Percentiles rank a stretch among this genome's conserved stretches.
Evolutionary conservation across 139 green algal species (phyloP).

Genomic region (Dunaliella primolecta): DNA sequence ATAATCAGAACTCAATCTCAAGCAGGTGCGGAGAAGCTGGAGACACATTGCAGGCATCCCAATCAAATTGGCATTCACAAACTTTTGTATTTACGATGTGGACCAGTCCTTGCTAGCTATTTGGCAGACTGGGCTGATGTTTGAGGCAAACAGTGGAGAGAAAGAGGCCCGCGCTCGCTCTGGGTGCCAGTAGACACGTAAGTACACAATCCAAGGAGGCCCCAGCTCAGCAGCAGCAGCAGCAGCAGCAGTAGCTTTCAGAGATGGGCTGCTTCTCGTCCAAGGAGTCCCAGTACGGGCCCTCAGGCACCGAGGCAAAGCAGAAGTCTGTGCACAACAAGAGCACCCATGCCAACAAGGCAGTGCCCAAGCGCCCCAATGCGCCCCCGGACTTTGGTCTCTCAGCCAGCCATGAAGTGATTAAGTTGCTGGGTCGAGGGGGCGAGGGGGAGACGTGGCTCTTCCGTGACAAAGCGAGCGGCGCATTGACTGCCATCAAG

Average conservation of each 20-base stretch:
- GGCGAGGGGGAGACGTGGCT: conserved; percentile 64
- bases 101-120: neutral
- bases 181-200: neutral
- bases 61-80: neutral
- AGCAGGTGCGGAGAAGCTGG: neutral
- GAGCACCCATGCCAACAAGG: neutral
- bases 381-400: conserved; percentile 48
- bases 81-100: neutral
- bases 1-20: neutral
- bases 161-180: neutral
- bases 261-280: neutral
- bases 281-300: neutral
- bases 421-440: conserved; percentile 50
- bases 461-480: conserved; percentile 34
- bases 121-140: neutral
- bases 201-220: neutral
- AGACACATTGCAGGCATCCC: neutral
- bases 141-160: neutral
- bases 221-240: neutral
- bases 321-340: too few relatives aligned
- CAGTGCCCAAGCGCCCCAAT: neutral
- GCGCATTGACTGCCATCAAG: conserved; percentile 54
- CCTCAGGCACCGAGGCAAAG: neutral
- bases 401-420: conserved; percentile 32
- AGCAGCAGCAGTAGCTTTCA: neutral